Conservation (phyloP, 1,284 basidiomycete species). For the Pseudozyma sp. region DNA sequence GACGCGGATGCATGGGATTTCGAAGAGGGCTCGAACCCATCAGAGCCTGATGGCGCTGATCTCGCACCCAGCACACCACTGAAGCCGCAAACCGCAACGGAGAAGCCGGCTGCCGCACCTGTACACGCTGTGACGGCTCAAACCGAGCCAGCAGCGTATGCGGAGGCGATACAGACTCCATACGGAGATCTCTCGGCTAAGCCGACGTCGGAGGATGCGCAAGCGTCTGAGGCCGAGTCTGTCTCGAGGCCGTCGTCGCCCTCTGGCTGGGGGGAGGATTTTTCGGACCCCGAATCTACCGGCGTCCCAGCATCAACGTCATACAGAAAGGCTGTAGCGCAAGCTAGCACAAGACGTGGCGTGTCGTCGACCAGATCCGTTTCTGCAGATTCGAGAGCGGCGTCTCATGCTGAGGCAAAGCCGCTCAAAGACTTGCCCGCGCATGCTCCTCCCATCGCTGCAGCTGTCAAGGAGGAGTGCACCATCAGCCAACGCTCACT, state of each 20-base stretch:
- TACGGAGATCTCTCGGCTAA: neutral
- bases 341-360: neutral
- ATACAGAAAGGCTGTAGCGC: neutral
- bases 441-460: neutral
- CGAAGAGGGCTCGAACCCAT: conserved; percentile 32
- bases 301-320: conserved; percentile 6
- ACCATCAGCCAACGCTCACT: conserved; percentile 49
- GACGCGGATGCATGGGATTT: conserved; percentile 45
- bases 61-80: conserved; percentile 8
- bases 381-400: neutral
- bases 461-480: conserved; percentile 33
- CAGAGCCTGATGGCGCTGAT: conserved; percentile 26
- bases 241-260: conserved; percentile 16
- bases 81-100: neutral
- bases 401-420: neutral
- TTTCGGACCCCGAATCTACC: conserved; percentile 21
- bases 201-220: neutral
- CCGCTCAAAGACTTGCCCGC: neutral
- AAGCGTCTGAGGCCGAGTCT: neutral
- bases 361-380: conserved; percentile 8
- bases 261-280: conserved; percentile 25
- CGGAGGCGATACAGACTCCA: neutral
- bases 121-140: neutral
- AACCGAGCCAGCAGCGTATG: neutral
- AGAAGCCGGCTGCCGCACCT: neutral